A percentile compares a stretch with the other conserved stretches of the same genome.
phyloP scores from a whole-genome alignment of 2,329 filamentous ascomycete species.

The Balansia obtecta region DNA sequence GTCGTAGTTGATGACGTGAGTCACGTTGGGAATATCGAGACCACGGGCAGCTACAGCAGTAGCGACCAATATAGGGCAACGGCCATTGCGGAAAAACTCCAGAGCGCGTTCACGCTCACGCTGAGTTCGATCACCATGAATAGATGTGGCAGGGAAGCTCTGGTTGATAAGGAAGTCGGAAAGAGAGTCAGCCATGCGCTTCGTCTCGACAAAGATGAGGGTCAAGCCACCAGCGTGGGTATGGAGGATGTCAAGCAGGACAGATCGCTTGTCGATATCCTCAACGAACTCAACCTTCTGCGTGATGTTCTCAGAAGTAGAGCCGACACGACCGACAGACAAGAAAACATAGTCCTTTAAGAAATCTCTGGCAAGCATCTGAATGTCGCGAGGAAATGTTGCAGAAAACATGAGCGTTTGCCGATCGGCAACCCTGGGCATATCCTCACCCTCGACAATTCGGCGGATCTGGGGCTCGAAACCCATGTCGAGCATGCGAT shows the following conservation, averaged over 20 bases:
- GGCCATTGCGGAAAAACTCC: constrained; percentile 92
- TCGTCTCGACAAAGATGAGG: constrained; percentile 97
- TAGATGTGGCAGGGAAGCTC: constrained; percentile 94
- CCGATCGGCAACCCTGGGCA: constrained; percentile 71
- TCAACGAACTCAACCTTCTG: constrained; percentile 98
- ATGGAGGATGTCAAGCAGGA: constrained; percentile 93
- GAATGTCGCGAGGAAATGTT: constrained; percentile 97
- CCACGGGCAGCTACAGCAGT: constrained; percentile 89
- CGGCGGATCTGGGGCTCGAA: constrained; percentile 99
- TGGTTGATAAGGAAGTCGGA: constrained; percentile 99
- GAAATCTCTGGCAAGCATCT: constrained; percentile 98
- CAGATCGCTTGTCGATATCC: constrained; percentile 93
- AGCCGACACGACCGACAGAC: constrained; percentile 95
- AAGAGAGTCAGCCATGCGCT: constrained; percentile 96
- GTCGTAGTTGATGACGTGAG: constrained; percentile 97
- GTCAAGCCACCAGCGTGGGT: constrained; percentile 83
- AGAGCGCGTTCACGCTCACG: constrained; percentile 96
- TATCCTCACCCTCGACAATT: constrained; percentile 96
- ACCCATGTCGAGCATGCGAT: constrained; percentile 99
- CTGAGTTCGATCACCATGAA: constrained; percentile 97
- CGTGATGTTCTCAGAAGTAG: constrained; percentile 99
- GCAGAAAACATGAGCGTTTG: constrained; percentile 99
- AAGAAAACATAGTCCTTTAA: constrained; percentile 99
- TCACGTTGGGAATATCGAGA: constrained; percentile 92
- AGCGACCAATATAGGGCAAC: constrained; percentile 91